Percentiles rank a stretch among this genome's conserved stretches.
Conservation (phyloP, 75 land plant genomes). For the Larix kaempferi region DNA sequence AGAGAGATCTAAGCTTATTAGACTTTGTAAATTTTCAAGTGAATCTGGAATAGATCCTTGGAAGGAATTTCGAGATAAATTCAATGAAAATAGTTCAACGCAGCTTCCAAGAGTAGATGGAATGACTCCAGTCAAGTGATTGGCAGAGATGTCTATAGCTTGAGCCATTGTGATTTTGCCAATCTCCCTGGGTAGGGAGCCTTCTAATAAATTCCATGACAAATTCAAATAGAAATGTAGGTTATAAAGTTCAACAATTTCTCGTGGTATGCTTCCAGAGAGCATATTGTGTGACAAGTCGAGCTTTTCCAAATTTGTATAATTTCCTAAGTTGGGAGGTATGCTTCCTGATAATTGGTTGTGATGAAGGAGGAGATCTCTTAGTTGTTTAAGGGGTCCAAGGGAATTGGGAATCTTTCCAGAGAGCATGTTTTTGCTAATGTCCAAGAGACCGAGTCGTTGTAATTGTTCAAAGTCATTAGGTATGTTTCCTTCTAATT, state of each 20-base stretch:
- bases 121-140: constrained; percentile 11
- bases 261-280: constrained; percentile 12
- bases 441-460: constrained; percentile 13
- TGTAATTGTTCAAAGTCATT: constrained; percentile 12
- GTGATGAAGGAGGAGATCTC: constrained; percentile 14
- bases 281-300: constrained; percentile 2
- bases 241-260: constrained; percentile 7
- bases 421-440: background rate
- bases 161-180: background rate
- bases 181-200: constrained; percentile 17
- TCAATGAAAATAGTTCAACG: constrained; percentile 12
- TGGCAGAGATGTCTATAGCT: constrained; percentile 12
- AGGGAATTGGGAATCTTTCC: background rate
- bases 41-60: constrained; percentile 21
- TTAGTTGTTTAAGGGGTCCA: background rate
- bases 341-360: constrained; percentile 18
- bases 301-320: constrained; percentile 9
- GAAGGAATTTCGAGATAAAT: constrained; percentile 18
- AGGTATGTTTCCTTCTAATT: constrained; percentile 17
- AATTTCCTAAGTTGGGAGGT: constrained; percentile 9
- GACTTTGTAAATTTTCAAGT: background rate
- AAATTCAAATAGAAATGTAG: constrained; percentile 5
- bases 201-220: background rate
- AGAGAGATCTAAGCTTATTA: constrained; percentile 11
- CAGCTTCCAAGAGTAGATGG: constrained; percentile 21